Base-by-base conservation (phyloP, 176 grass and related monocot genomes). In the Guadua angustifolia region DNA sequence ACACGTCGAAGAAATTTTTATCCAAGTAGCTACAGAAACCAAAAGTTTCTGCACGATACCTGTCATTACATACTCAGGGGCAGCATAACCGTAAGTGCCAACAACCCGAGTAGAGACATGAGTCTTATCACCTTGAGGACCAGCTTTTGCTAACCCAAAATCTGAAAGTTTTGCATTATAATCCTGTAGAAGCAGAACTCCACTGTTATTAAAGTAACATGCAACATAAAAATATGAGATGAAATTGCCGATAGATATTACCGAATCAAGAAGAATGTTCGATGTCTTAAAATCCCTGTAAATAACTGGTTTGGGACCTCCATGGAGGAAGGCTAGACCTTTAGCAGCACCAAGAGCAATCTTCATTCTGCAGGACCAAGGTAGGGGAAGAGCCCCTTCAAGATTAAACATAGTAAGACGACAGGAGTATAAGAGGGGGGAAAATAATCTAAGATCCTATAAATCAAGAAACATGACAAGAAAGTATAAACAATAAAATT, bases 251-350 rank as follows among this genome's bases (percentile, higher is more conserved):
- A 87, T 42, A 56, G 39, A 83, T 15, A 74, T 51, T 91, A 97
- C 91, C 74, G 61, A 71, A 90, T 97, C 91, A 83, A 97, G 89
- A 82, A 97, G 94, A 88, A 97, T 83, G 79, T 97, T 97, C 24
- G 94, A 97, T n/a, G 94, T 92, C 90, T 97, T 97, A 85, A 97
- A 97, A 90, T 97, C 94, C 74, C 94, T 92, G 82, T 97, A 97
- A 74, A 97, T 97, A 84, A 97, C 91, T 74, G 91, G 91, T 87
- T 92, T 86, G 46, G 87, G 77, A 73, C 94, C 94, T 88, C 85
- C 92, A 73, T 97, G 94, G 52, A 97, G 94, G 76, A 97, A 97
- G 66, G 91, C 91, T 50, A 97, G 79, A 73, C 94, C 94, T 83
- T 92, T 97, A 42, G 94, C 94, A 64, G 94, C 94, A 79, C 94